Evolutionary conservation across 164 flowering plant genomes (phyloP).

Genomic region (Aristolochia fimbriata): DNA sequence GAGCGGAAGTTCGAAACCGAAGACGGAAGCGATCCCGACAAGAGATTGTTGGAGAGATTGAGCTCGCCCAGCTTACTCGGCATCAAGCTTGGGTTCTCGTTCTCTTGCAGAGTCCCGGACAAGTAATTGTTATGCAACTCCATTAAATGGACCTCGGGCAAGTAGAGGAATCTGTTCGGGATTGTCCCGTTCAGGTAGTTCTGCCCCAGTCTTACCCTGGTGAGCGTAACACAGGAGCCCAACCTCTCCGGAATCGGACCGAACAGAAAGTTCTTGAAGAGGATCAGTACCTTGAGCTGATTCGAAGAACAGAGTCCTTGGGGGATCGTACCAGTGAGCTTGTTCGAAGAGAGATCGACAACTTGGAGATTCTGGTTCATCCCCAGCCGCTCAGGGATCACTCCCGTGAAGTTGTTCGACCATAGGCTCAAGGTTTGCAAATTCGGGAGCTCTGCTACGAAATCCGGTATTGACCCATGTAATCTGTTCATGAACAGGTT

Average conservation of each 20-base stretch:
- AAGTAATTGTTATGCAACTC: slow-evolving; percentile 76
- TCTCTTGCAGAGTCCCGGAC: slow-evolving; percentile 56
- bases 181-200: slow-evolving; percentile 88
- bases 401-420: slow-evolving; percentile 93
- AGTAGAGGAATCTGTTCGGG: slow-evolving; percentile 64
- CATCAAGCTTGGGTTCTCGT: slow-evolving; percentile 20
- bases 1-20: slow-evolving; percentile 60
- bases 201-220: slow-evolving; percentile 68
- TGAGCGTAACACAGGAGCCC: slow-evolving; percentile 60
- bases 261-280: slow-evolving; percentile 65
- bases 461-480: slow-evolving; percentile 84
- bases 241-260: slow-evolving; percentile 76
- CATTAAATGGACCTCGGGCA: slow-evolving; percentile 56
- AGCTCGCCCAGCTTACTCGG: slow-evolving; percentile 44
- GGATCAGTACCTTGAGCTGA: slow-evolving; percentile 54
- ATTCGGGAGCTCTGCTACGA: slow-evolving; percentile 48
- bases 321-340: slow-evolving; percentile 90
- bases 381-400: slow-evolving; percentile 65
- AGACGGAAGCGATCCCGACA: slow-evolving; percentile 57
- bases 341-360: slow-evolving; percentile 84
- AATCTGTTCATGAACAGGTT: slow-evolving; percentile 83
- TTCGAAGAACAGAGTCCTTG: slow-evolving; percentile 42
- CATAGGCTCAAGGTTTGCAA: slow-evolving; percentile 58
- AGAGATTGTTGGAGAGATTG: slow-evolving; percentile 65
- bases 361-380: slow-evolving; percentile 45